Conservation (phyloP, 768 basidiomycete genomes). For the Dentipellis sp. region DNA sequence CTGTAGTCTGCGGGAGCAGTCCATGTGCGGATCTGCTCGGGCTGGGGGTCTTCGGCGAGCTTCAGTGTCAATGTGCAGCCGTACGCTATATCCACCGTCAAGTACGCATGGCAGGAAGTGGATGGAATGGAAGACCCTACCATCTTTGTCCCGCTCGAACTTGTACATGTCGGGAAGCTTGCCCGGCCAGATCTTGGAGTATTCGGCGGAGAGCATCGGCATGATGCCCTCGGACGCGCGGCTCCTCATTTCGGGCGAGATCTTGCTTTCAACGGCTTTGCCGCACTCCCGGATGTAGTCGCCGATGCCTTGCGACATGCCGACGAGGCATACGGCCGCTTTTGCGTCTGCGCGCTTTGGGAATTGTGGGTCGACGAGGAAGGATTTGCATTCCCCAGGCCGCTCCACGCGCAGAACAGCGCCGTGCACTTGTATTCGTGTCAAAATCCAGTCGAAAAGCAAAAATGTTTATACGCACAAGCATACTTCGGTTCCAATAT, state of each 20-base stretch:
- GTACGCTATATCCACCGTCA: constrained; percentile 30
- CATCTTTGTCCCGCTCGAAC: constrained; percentile 38
- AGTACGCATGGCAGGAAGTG: neutral
- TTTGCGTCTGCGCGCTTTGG: constrained; percentile 58
- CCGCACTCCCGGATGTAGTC: constrained; percentile 41
- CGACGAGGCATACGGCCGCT: constrained; percentile 54
- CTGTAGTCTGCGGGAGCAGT: constrained; percentile 40
- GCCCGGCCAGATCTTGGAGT: constrained; percentile 30
- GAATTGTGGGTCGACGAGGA: constrained; percentile 56
- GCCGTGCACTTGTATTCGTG: constrained; percentile 39
- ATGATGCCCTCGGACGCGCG: constrained; percentile 36
- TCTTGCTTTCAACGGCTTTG: constrained; percentile 32
- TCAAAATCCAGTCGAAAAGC: neutral
- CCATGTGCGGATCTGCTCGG: constrained; percentile 34
- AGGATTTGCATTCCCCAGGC: constrained; percentile 43
- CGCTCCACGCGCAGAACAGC: constrained; percentile 52
- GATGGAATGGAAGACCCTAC: constrained; percentile 24
- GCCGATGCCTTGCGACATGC: constrained; percentile 54
- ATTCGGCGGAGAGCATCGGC: constrained; percentile 37
- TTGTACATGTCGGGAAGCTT: constrained; percentile 29
- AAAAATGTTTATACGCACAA: constrained; percentile 27
- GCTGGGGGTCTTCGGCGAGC: constrained; percentile 23
- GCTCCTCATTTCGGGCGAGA: constrained; percentile 36
- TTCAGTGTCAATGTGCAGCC: constrained; percentile 42
- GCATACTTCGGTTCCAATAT: constrained; percentile 31